A percentile compares a stretch with the other conserved stretches of the same genome.
phyloP scores from a whole-genome alignment of 2,329 filamentous ascomycete species.

The Pyricularia pennisetigena region DNA sequence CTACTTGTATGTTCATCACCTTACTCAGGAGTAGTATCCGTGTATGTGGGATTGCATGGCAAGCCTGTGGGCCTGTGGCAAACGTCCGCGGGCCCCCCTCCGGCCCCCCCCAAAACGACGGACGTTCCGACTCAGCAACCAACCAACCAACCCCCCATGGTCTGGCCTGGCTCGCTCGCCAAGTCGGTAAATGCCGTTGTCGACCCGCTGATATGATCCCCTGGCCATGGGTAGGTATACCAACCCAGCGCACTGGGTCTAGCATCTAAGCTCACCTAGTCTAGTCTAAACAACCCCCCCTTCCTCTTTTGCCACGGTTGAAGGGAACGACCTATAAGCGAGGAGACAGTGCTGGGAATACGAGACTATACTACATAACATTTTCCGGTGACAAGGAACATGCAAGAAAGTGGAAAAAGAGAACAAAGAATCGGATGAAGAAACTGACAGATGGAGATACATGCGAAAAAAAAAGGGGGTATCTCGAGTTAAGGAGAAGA shows the following conservation, averaged over 20 bases:
- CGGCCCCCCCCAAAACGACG: too few relatives aligned
- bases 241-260: neutral
- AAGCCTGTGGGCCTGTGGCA: too few relatives aligned
- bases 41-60: too few relatives aligned
- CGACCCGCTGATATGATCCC: too few relatives aligned
- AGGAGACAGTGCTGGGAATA: neutral
- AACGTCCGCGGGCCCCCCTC: too few relatives aligned
- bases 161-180: too few relatives aligned
- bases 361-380: neutral
- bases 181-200: too few relatives aligned
- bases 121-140: too few relatives aligned
- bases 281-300: neutral
- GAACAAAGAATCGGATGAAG: neutral
- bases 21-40: too few relatives aligned
- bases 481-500: neutral
- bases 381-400: neutral
- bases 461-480: neutral
- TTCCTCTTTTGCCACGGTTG: neutral
- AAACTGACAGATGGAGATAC: neutral
- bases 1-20: too few relatives aligned
- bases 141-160: too few relatives aligned
- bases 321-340: neutral
- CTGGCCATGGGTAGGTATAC: neutral
- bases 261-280: neutral
- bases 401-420: neutral